Conservation (phyloP, 257 asterid genomes). For the Jacaranda copaia region DNA sequence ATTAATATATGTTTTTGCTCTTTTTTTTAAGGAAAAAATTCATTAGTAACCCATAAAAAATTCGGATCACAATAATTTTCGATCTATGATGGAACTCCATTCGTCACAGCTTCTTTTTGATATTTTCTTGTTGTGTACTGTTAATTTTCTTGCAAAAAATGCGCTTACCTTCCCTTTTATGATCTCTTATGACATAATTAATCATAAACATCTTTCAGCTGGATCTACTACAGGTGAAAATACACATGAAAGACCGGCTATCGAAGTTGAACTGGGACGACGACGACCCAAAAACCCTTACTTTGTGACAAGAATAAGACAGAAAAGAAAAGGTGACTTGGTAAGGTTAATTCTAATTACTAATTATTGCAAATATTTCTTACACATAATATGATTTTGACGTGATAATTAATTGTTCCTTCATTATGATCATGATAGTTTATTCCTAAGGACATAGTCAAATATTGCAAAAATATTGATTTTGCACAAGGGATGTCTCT, state of each 20-base stretch:
- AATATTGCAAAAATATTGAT: not conserved
- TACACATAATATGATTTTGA: not conserved
- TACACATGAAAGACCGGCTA: not conserved
- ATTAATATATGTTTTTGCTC: no score
- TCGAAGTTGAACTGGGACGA: not conserved
- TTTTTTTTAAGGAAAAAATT: no score
- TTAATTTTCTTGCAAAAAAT: no score
- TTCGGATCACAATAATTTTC: no score
- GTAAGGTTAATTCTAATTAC: not conserved
- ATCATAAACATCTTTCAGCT: not conserved
- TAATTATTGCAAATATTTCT: not conserved
- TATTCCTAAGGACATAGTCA: slow-evolving; percentile 1
- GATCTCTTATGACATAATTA: no score
- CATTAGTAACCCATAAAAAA: no score
- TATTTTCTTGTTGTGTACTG: no score
- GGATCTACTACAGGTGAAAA: not conserved
- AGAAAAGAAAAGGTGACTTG: not conserved
- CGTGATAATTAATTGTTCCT: not conserved
- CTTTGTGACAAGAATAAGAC: slow-evolving; percentile 7
- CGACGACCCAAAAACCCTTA: slow-evolving; percentile 12
- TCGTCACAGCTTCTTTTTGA: no score
- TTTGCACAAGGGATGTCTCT: not conserved
- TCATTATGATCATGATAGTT: not conserved
- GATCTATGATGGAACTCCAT: no score
- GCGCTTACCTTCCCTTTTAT: no score